Base-by-base conservation (phyloP, 805 yeast genomes). In the Teunomyces cretensis region DNA sequence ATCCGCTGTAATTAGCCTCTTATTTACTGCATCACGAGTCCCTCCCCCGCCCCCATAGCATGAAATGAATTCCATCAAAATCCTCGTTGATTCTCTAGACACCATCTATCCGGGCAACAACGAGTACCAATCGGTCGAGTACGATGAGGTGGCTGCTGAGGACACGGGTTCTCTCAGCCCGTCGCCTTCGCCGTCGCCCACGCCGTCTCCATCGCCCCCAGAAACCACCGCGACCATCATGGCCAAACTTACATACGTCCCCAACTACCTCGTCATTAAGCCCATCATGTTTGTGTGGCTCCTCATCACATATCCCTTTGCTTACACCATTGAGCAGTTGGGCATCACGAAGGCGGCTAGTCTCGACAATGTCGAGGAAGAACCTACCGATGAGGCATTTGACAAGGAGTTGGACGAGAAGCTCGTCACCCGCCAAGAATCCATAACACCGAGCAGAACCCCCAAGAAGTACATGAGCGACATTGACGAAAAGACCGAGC, bases 251-350 rank as follows among this genome's bases (percentile, higher is more conserved):
- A 53, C 76, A 27, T 80, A 76, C 48, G 40, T 80, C 1, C 84
- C 86, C 7, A 74, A 77, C 48, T 52, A 73, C 33, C 42, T 83
- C 6, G 50, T 84, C 4, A 49, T 78, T n/a, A 74, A 73, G 45
- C 90, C 91, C 2, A 45, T 80, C 12, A 48, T 65, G 4, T 67
- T 75, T 39, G 35, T 75, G 1, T 74, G 86, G 78, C 70, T 66
- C 41, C 48, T 83, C n/a, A 45, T 79, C 5, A 72, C 83, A 1
- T 79, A 75, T 54, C 91, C 91, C 0, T 62, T 83, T 48, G 67
- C 65, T 13, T 61, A 72, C 45, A 54, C 78, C 13, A 56, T 80
- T 24, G 50, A 57, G 50, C 49, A 52, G 22, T 41, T 51, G 28
- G 54, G 54, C 14, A 19, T 52, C 14, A 43, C 43, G 33, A 40